Conservation (phyloP, 2,329 filamentous ascomycete species). For the Aspergillus neotritici region DNA sequence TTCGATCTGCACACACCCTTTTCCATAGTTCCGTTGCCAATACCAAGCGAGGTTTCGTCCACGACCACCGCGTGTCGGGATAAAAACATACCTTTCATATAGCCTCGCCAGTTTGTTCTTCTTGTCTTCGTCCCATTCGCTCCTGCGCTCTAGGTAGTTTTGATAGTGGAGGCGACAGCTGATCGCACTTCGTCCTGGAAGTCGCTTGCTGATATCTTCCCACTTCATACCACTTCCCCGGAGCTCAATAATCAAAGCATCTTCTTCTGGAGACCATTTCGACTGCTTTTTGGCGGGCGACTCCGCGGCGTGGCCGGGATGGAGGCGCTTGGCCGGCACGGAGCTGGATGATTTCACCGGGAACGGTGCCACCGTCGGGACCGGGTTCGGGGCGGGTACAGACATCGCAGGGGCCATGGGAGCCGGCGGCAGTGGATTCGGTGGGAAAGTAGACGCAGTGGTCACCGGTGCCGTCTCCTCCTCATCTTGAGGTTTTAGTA, state of each 20-base stretch:
- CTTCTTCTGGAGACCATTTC: conserved; percentile 93
- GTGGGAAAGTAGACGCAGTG: conserved; percentile 28
- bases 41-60: background rate
- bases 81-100: conserved; percentile 74
- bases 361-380: conserved; percentile 26
- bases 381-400: conserved; percentile 19
- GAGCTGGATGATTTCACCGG: conserved; percentile 26
- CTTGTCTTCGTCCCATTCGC: conserved; percentile 94
- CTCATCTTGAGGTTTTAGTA: conserved; percentile 62
- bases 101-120: conserved; percentile 94
- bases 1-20: background rate
- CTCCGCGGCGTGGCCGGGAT: conserved; percentile 44
- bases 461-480: conserved; percentile 28
- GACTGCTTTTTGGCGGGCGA: conserved; percentile 88
- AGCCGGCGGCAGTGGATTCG: conserved; percentile 22
- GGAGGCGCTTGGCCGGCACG: conserved; percentile 37
- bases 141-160: conserved; percentile 88
- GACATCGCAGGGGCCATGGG: conserved; percentile 27
- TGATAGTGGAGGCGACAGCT: conserved; percentile 94
- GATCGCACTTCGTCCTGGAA: conserved; percentile 87
- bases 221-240: conserved; percentile 92
- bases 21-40: background rate
- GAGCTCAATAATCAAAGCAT: conserved; percentile 87
- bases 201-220: conserved; percentile 91
- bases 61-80: background rate